phyloP scores from a whole-genome alignment of 805 yeast genomes.

The Saturnispora hagleri region DNA sequence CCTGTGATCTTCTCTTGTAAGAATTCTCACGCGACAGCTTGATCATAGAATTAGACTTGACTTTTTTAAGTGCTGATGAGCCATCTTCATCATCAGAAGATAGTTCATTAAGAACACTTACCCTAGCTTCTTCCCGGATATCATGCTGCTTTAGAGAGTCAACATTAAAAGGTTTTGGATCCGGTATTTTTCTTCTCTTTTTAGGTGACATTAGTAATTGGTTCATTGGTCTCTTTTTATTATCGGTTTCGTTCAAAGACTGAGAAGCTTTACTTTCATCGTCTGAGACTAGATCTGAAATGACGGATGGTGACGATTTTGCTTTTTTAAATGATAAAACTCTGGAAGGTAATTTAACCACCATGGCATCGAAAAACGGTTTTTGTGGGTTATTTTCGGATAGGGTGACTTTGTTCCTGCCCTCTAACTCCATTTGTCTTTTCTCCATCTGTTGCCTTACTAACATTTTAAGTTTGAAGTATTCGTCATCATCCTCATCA shows the following conservation, averaged over 20 bases:
- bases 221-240: slow-evolving; percentile 12
- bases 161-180: slow-evolving; percentile 1
- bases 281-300: slow-evolving; percentile 16
- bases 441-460: slow-evolving; percentile 9
- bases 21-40: slow-evolving; percentile 42
- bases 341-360: slow-evolving; percentile 11
- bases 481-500: slow-evolving; percentile 60
- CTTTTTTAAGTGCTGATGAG: slow-evolving; percentile 29
- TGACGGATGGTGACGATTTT: slow-evolving; percentile 5
- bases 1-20: background rate
- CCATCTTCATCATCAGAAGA: slow-evolving; percentile 27
- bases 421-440: slow-evolving; percentile 35
- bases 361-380: slow-evolving; percentile 14
- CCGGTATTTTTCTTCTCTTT: slow-evolving; percentile 10
- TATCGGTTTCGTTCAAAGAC: slow-evolving; percentile 19
- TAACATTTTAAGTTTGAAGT: slow-evolving; percentile 1
- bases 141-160: slow-evolving; percentile 9
- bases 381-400: slow-evolving; percentile 11
- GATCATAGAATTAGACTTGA: slow-evolving; percentile 28
- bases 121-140: background rate
- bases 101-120: slow-evolving; percentile 13
- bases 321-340: slow-evolving; percentile 7
- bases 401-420: slow-evolving; percentile 20
- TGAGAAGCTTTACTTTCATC: slow-evolving; percentile 10
- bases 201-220: slow-evolving; percentile 14